Evolutionary conservation across 768 basidiomycete species (phyloP).

Genomic region (Tylopilus subfusipes): DNA sequence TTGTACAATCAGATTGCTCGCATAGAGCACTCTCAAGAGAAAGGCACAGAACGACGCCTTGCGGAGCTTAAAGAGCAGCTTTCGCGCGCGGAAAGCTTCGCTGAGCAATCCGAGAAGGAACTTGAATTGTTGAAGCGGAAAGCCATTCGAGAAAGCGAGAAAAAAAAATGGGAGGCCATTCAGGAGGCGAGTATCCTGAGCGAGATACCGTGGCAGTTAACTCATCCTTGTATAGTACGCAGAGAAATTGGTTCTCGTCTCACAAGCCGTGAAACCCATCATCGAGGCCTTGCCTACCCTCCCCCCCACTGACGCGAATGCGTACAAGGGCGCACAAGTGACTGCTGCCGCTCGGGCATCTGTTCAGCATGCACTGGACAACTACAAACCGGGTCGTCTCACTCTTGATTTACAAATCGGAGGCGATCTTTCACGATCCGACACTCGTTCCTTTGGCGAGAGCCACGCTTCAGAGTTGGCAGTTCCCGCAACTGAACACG

Average conservation of each 20-base stretch:
- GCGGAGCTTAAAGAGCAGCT: constrained; percentile 70
- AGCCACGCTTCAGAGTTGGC: constrained; percentile 74
- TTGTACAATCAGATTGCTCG: constrained; percentile 59
- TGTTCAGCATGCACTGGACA: constrained; percentile 75
- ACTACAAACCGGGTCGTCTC: constrained; percentile 67
- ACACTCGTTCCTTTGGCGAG: constrained; percentile 81
- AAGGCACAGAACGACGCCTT: constrained; percentile 62
- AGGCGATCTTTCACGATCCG: constrained; percentile 60
- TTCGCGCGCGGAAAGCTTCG: constrained; percentile 58
- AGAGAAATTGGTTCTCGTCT: constrained; percentile 72
- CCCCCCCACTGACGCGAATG: constrained; percentile 54
- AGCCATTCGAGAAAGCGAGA: constrained; percentile 71
- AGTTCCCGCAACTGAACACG: constrained; percentile 24
- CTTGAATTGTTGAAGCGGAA: constrained; percentile 71
- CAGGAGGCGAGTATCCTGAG: constrained; percentile 53
- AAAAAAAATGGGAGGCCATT: constrained; percentile 75
- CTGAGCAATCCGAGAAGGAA: constrained; percentile 65
- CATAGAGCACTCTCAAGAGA: constrained; percentile 64
- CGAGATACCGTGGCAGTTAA: background rate
- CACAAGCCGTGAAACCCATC: constrained; percentile 66
- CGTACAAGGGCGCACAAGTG: constrained; percentile 58
- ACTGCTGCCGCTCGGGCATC: constrained; percentile 72
- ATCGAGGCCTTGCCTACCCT: constrained; percentile 59
- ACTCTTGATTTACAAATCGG: constrained; percentile 45
- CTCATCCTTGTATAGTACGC: constrained; percentile 51